Base-by-base conservation (phyloP, 768 basidiomycete genomes). In the Agrocybe pediades region DNA sequence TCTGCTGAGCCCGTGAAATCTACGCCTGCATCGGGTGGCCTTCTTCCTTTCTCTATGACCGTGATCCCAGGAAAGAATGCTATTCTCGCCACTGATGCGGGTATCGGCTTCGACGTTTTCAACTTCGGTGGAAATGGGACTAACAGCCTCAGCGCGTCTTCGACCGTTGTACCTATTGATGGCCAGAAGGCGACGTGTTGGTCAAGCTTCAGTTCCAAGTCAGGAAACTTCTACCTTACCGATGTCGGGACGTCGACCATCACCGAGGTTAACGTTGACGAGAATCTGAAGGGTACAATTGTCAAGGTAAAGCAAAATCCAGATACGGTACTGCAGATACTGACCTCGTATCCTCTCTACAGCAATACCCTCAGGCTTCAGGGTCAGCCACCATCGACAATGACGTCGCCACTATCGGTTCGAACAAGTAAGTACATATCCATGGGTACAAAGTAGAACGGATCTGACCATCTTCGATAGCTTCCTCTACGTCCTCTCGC, bases 201-300 rank as follows among this genome's bases (percentile, higher is more conserved):
- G 77, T 71, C 71, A 11, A 68, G 65, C 48, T 75, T 75, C 65
- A 72, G 69, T 59, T 55, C 60, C 40, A 68, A 72, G 64, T 76
- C 74, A 0, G 73, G 74, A 2, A 76, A 73, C 63, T 79, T 74
- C 66, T 79, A 74, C 62, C 59, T 79, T 13, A 78, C 72, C 24
- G 76, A 79, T 51, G 73, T 77, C 36, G 69, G 61, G 2, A 77
- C 75, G 29, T 62, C 72, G 4, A 62, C 63, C 8, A 63, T 75
- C 39, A 80, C 78, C 0, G 80, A 82, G 65, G 72, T 80, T 39
- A 69, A 71, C 43, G 71, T 83, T 40, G 74, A 78, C 60, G 63
- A 68, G 54, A 75, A 78, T 54, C 69, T 82, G 27, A 70, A 71
- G 50, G 74, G 68, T 4, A 66, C 69, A n/a, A 73, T 81, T 33